phyloP scores from a whole-genome alignment of 768 basidiomycete species.

The Pleurotus sapidus region DNA sequence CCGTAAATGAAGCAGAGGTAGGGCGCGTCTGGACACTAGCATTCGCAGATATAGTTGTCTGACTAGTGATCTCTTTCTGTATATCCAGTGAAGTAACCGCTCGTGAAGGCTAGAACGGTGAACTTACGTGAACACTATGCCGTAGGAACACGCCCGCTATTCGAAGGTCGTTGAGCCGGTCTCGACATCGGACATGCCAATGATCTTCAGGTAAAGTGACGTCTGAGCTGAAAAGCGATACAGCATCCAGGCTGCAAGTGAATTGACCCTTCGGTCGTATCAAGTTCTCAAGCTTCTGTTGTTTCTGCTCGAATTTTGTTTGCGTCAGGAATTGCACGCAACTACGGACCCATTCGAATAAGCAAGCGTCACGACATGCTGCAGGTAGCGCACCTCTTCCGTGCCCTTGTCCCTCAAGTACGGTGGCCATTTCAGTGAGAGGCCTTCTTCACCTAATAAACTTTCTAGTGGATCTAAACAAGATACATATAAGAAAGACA shows the following conservation, averaged over 20 bases:
- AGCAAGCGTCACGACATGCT: not conserved
- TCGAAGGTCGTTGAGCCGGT: constrained; percentile 33
- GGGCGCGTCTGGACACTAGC: constrained; percentile 3
- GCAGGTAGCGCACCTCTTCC: constrained; percentile 39
- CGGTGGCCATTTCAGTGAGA: constrained; percentile 41
- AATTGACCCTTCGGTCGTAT: constrained; percentile 45
- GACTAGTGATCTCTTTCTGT: constrained; percentile 48
- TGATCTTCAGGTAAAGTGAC: constrained; percentile 23
- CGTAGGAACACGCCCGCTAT: constrained; percentile 33
- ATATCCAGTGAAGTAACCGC: no score
- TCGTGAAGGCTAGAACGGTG: no score
- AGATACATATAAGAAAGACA: not conserved
- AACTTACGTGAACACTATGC: constrained; percentile 41
- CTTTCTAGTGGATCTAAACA: not conserved
- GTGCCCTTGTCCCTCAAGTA: constrained; percentile 39
- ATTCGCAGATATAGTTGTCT: constrained; percentile 32
- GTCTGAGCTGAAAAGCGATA: constrained; percentile 40
- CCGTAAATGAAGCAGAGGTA: constrained; percentile 35
- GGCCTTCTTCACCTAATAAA: constrained; percentile 29
- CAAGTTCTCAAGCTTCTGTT: constrained; percentile 32
- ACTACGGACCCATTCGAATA: constrained; percentile 25
- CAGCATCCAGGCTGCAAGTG: constrained; percentile 45
- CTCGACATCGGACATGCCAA: constrained; percentile 23
- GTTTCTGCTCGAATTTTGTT: constrained; percentile 33
- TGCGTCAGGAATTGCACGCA: constrained; percentile 40